Base-by-base conservation (phyloP, 2,329 filamentous ascomycete genomes). In the Trichoderma sp. region DNA sequence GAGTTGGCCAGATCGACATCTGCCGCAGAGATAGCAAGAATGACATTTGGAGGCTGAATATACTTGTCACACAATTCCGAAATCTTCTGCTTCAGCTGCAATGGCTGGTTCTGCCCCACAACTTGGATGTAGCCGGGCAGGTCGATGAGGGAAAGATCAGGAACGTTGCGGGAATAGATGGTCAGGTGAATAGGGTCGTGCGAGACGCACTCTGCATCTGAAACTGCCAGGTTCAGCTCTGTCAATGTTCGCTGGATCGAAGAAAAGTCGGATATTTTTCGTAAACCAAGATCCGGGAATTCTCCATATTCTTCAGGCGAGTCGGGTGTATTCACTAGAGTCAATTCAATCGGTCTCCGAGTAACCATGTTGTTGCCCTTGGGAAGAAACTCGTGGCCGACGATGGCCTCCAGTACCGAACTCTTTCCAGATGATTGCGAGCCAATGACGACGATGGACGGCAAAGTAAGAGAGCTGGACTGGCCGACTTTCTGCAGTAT, bases 281-380 rank as follows among this genome's bases (percentile, higher is more conserved):
- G 92, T 18, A 99, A 84, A 0, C 95, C 94, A 3, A 99, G 87
- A 56, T 97, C 93, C 1, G 96, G 95, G 76, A 99, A 99, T 81
- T 99, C 96, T 79, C 95, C 96, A 80, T 97, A 99, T 79, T 99
- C 96, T 2, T 92, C 89, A 58, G 90, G 89, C 1, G 93, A 91
- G 71, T 94, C 92, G 0, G 95, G 95, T 0, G 95, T 98, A 82
- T 99, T 98, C 82, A 99, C 91, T 6, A 99, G 88, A 0, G 96
- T 99, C 71, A 99, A 87, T 82, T 99, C 96, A 79, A 99, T 99
- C 0, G 96, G 96, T 73, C 96, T 88, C 53, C 97, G 89, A 9
- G 96, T 99, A 64, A 99, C 96, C 96, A 99, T 99, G 78, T 99
- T 99, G 56, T 91, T 91, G n/a, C 96, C 96, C 82, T 99, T 99